These are phyloP conservation scores for Secale cereale DNA, from an alignment of 176 grass and related monocot genomes.

Conservation along the genomic window DNA sequence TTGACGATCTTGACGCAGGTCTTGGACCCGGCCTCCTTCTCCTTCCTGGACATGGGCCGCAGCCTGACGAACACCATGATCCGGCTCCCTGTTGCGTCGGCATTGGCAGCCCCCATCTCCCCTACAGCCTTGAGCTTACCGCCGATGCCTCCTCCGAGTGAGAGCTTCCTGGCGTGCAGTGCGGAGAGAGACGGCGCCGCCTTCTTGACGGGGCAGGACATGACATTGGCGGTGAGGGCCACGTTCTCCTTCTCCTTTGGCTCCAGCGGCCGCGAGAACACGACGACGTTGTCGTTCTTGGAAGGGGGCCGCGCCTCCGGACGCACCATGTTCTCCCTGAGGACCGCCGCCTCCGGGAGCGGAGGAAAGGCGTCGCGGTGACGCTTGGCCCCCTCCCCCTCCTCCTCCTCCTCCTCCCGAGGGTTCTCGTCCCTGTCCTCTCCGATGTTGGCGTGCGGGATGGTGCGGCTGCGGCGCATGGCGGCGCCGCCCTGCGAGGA, in stretches of 20 bases:
- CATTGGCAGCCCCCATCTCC: constrained; percentile 21
- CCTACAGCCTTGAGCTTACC: constrained; percentile 33
- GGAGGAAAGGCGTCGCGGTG: constrained; percentile 5
- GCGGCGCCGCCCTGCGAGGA: constrained; percentile 22
- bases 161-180: constrained; percentile 56
- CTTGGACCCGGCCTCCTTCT: constrained; percentile 63
- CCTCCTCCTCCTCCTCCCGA: neutral
- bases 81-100: constrained; percentile 41
- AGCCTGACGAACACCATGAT: constrained; percentile 88
- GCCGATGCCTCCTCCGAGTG: constrained; percentile 52
- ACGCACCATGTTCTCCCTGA: constrained; percentile 42
- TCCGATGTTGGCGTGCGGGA: constrained; percentile 15
- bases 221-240: constrained; percentile 1
- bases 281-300: constrained; percentile 27
- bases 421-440: constrained; percentile 27
- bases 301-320: constrained; percentile 17
- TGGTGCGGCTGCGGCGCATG: constrained; percentile 23
- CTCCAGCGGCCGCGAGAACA: constrained; percentile 33
- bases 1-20: constrained; percentile 95
- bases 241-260: constrained; percentile 54
- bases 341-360: neutral
- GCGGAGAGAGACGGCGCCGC: neutral
- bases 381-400: neutral
- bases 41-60: constrained; percentile 75
- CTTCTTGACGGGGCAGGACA: constrained; percentile 71